Conservation (phyloP, 2,329 filamentous ascomycete genomes). For the Dothiorella sarmentorum region DNA sequence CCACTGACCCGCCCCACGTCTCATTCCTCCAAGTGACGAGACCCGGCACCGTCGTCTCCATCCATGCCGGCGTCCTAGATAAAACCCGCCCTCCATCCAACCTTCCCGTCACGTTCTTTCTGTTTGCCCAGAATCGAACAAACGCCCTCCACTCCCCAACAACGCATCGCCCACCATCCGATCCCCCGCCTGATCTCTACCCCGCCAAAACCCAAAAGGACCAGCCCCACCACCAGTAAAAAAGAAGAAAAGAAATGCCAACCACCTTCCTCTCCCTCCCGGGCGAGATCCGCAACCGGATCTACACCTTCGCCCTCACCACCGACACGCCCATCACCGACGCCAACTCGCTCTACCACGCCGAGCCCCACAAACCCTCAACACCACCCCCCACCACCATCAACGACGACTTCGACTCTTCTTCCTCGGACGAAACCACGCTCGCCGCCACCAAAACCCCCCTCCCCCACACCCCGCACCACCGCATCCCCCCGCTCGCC, state of each 20-base stretch:
- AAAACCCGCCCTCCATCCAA: not conserved
- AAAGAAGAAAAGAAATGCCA: not conserved
- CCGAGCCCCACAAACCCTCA: not conserved
- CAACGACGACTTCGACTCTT: not conserved
- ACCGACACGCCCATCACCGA: slow-evolving; percentile 28
- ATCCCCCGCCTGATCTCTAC: too few species aligned
- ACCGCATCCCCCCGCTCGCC: slow-evolving; percentile 22
- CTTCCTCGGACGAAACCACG: too few species aligned
- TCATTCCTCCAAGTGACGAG: not conserved
- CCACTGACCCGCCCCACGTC: slow-evolving; percentile 4
- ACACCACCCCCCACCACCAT: not conserved
- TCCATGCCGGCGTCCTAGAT: not conserved
- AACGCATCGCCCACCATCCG: too few species aligned
- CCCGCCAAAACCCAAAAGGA: too few species aligned
- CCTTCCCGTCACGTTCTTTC: not conserved
- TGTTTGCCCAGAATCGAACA: not conserved
- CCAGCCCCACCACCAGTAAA: not conserved
- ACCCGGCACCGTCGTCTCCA: not conserved
- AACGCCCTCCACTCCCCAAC: not conserved
- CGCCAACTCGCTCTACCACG: slow-evolving; percentile 20
- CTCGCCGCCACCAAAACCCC: not conserved
- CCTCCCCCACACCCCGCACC: slow-evolving; percentile 10
- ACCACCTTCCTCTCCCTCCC: slow-evolving; percentile 29
- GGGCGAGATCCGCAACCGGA: slow-evolving; percentile 34
- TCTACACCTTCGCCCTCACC: slow-evolving; percentile 30